Evolutionary conservation across 2,329 filamentous ascomycete genomes (phyloP).

Genomic region (Xylaria multiplex): DNA sequence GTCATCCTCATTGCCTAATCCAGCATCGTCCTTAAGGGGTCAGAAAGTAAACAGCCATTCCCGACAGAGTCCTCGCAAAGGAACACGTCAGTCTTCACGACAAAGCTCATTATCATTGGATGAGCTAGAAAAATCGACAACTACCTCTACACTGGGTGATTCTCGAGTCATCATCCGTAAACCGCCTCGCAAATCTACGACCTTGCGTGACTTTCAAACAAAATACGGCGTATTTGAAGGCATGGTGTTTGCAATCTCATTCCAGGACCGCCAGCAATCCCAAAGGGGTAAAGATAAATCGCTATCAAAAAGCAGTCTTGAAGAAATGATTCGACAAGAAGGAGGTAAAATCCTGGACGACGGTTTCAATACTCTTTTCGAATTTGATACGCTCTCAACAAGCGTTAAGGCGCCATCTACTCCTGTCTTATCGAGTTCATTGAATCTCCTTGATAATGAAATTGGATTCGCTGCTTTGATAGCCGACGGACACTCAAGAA

Average conservation of each 20-base stretch:
- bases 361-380: slow-evolving; percentile 86
- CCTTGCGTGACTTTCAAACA: slow-evolving; percentile 33
- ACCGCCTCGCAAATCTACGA: slow-evolving; percentile 38
- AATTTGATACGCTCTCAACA: slow-evolving; percentile 52
- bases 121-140: slow-evolving; percentile 57
- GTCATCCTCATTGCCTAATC: slow-evolving; percentile 37
- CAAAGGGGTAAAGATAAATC: slow-evolving; percentile 65
- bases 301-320: slow-evolving; percentile 56
- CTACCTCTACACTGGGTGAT: slow-evolving; percentile 46
- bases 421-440: slow-evolving; percentile 39
- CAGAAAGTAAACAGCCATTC: slow-evolving; percentile 42
- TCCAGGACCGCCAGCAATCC: slow-evolving; percentile 61
- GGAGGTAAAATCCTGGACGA: slow-evolving; percentile 77
- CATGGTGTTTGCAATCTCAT: slow-evolving; percentile 90
- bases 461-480: slow-evolving; percentile 86
- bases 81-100: slow-evolving; percentile 39
- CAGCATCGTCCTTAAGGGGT: slow-evolving; percentile 39
- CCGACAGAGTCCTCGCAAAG: slow-evolving; percentile 44
- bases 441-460: slow-evolving; percentile 65
- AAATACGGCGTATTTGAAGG: slow-evolving; percentile 69
- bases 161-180: slow-evolving; percentile 35
- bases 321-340: slow-evolving; percentile 71
- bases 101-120: slow-evolving; percentile 59
- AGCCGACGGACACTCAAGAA: slow-evolving; percentile 84
- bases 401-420: slow-evolving; percentile 42